These are phyloP conservation scores for Diacronema lutheri DNA, from an alignment of 78 protist genomes.

Conservation along the genomic window DNA sequence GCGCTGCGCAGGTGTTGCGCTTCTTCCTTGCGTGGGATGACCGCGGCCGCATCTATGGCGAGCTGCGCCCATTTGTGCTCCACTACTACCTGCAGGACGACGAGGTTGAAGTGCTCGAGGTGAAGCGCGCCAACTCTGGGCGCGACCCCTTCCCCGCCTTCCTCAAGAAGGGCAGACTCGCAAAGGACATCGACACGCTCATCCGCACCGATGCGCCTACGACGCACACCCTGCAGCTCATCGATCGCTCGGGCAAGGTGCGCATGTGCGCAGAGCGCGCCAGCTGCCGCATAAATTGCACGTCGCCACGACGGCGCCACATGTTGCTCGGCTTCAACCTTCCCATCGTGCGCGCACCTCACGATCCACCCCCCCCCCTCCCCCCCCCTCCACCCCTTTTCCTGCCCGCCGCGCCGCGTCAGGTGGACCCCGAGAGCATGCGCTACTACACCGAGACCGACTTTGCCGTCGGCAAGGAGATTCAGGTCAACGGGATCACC, in stretches of 20 bases:
- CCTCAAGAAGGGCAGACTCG: slow-evolving; percentile 30
- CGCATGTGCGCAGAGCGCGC: no score
- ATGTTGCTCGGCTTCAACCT: no score
- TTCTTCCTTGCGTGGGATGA: slow-evolving; percentile 75
- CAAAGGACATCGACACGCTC: neutral
- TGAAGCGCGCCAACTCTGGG: slow-evolving; percentile 52
- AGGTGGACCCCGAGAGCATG: neutral
- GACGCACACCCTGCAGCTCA: slow-evolving; percentile 10
- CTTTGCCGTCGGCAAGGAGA: neutral
- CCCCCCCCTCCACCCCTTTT: no score
- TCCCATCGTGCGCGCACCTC: no score
- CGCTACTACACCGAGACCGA: neutral
- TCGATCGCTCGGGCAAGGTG: neutral
- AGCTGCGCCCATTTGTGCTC: slow-evolving; percentile 45
- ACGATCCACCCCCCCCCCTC: no score
- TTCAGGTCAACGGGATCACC: neutral
- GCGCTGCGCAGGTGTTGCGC: slow-evolving; percentile 52
- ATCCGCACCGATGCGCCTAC: neutral
- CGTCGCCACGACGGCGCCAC: no score
- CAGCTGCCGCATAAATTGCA: no score
- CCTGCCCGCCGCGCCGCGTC: no score
- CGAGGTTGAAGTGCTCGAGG: slow-evolving; percentile 57
- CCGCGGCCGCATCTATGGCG: slow-evolving; percentile 47
- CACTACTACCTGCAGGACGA: slow-evolving; percentile 77
- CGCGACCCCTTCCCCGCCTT: slow-evolving; percentile 58